A percentile compares a stretch with the other conserved stretches of the same genome.
Evolutionary conservation across 2,329 filamentous ascomycete genomes (phyloP).

Genomic region (Colletotrichum higginsianum): DNA sequence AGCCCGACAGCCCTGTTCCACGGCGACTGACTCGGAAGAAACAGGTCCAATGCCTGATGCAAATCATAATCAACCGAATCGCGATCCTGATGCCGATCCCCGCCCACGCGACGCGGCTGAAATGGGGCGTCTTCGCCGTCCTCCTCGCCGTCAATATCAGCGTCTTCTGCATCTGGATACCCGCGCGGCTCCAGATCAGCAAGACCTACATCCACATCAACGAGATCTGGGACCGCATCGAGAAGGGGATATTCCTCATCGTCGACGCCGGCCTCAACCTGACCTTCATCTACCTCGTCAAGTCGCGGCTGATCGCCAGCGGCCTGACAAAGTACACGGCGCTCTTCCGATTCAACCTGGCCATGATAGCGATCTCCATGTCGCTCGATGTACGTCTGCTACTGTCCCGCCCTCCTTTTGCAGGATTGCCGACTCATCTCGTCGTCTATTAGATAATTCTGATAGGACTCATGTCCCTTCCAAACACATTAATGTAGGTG

Average conservation of each 20-base stretch:
- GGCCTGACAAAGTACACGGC: constrained; percentile 64
- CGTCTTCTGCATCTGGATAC: constrained; percentile 67
- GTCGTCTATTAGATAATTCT: constrained; percentile 14
- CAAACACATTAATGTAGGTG: constrained; percentile 47
- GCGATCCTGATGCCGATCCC: constrained; percentile 59
- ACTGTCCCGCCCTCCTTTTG: fast-evolving
- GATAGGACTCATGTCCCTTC: constrained; percentile 49
- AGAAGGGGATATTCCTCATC: constrained; percentile 63
- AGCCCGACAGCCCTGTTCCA: too few relatives aligned
- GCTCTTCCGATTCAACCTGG: constrained; percentile 54
- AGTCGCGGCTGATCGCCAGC: constrained; percentile 60
- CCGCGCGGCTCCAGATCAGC: constrained; percentile 59
- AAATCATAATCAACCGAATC: constrained; percentile 68
- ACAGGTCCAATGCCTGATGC: constrained; percentile 61
- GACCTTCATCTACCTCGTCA: constrained; percentile 62
- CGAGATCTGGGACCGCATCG: constrained; percentile 63
- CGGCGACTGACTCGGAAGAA: background rate
- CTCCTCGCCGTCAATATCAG: constrained; percentile 63
- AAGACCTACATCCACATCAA: constrained; percentile 59
- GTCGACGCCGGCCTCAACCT: constrained; percentile 63
- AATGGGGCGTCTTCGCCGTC: constrained; percentile 59
- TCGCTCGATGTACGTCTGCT: constrained; percentile 47
- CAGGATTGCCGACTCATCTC: background rate
- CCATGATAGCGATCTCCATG: constrained; percentile 47
- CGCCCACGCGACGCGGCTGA: constrained; percentile 54